Evolutionary conservation across 768 basidiomycete species (phyloP).

Genomic region (Rhizopogon vinicolor): DNA sequence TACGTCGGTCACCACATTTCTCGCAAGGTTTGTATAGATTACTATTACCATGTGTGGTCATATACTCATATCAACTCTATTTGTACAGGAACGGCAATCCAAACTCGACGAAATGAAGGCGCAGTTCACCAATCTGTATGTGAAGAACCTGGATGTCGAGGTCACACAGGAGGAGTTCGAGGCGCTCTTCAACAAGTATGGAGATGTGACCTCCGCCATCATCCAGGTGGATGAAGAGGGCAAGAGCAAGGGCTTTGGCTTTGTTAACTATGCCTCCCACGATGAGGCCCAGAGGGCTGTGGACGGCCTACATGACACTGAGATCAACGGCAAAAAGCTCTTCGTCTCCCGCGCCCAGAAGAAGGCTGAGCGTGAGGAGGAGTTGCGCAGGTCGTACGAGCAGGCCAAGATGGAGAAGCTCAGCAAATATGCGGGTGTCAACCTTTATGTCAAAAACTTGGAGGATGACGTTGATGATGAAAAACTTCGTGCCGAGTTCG

Average conservation of each 20-base stretch:
- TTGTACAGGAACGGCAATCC: constrained; percentile 83
- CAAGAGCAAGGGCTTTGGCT: constrained; percentile 95
- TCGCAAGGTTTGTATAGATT: constrained; percentile 63
- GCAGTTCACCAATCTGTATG: constrained; percentile 96
- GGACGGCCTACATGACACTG: constrained; percentile 82
- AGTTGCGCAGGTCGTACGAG: constrained; percentile 90
- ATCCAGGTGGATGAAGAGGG: constrained; percentile 82
- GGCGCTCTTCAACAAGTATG: constrained; percentile 71
- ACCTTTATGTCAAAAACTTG: constrained; percentile 99
- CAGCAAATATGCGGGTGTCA: constrained; percentile 98
- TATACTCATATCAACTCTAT: neutral
- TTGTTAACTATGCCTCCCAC: constrained; percentile 94
- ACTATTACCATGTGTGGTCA: neutral
- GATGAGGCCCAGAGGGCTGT: constrained; percentile 91
- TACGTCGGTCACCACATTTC: constrained; percentile 97
- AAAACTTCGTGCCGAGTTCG: constrained; percentile 93
- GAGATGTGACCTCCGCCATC: constrained; percentile 85
- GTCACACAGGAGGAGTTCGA: constrained; percentile 84
- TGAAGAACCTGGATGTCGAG: constrained; percentile 93
- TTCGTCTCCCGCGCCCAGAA: constrained; percentile 98
- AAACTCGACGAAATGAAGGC: constrained; percentile 97
- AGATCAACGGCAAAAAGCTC: constrained; percentile 82
- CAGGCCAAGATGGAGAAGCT: constrained; percentile 95
- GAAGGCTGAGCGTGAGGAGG: constrained; percentile 97
- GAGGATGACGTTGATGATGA: constrained; percentile 98